Evolutionary conservation across 2,329 filamentous ascomycete genomes (phyloP).

Genomic region (Magnaporthiopsis incrustans): DNA sequence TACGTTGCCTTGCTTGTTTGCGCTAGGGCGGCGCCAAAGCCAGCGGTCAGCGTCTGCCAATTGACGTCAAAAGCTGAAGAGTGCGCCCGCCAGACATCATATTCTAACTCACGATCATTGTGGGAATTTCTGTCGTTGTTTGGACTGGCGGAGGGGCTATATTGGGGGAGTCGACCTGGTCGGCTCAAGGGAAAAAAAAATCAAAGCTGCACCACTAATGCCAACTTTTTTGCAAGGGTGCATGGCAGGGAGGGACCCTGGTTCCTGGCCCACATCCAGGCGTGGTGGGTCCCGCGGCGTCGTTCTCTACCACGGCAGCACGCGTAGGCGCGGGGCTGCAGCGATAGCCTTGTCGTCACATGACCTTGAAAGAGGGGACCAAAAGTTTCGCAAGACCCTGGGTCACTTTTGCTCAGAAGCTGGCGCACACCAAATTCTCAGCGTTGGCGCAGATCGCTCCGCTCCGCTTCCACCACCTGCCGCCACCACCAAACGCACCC

Average conservation of each 20-base stretch:
- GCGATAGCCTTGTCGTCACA: neutral
- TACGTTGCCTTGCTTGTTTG: conserved; percentile 68
- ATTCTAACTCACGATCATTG: conserved; percentile 13
- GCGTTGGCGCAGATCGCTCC: neutral
- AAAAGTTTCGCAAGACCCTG: neutral
- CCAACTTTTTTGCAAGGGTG: conserved; percentile 2
- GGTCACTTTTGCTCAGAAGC: neutral
- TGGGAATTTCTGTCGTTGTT: conserved; percentile 1
- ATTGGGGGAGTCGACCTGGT: too few relatives aligned
- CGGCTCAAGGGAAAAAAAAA: neutral
- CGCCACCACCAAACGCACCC: neutral
- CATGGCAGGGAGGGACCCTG: neutral
- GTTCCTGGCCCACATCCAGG: neutral
- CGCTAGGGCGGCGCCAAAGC: conserved; percentile 31
- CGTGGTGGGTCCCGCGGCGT: neutral
- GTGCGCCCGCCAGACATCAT: too few relatives aligned
- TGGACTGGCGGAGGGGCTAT: neutral
- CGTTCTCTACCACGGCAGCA: neutral
- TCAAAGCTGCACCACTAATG: neutral
- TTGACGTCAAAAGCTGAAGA: conserved; percentile 15
- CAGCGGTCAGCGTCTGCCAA: conserved; percentile 16
- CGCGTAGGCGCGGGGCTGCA: neutral
- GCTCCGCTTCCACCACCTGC: neutral
- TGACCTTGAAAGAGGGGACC: neutral
- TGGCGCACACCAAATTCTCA: conserved; percentile 2